Evolutionary conservation across 306 rosid species (phyloP).

Genomic region (Chamaecrista fasciculata): DNA sequence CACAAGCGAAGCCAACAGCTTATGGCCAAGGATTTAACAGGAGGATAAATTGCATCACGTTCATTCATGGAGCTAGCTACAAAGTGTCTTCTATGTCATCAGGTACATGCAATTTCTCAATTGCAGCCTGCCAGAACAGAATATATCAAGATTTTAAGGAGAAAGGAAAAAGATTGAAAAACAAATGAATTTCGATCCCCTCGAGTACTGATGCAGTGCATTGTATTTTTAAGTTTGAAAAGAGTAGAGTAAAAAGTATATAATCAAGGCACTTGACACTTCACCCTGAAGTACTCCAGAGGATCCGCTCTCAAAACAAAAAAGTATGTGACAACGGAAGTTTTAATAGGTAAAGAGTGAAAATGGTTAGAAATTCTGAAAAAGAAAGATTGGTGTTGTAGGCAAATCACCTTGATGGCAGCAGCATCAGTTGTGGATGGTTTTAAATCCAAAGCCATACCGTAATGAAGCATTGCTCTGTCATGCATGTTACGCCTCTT

Average conservation of each 20-base stretch:
- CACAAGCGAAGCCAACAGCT: constrained; percentile 53
- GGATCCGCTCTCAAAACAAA: too few relatives aligned
- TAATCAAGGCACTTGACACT: too few relatives aligned
- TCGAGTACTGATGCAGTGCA: too few relatives aligned
- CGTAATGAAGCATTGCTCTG: constrained; percentile 91
- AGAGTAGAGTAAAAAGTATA: too few relatives aligned
- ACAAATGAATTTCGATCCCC: too few relatives aligned
- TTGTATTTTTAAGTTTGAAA: not conserved
- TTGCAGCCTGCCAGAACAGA: constrained; percentile 73
- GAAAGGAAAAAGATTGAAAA: too few relatives aligned
- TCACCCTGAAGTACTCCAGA: too few relatives aligned
- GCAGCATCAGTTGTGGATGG: constrained; percentile 96
- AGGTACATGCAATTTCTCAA: constrained; percentile 93
- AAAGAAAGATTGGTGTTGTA: constrained; percentile 13
- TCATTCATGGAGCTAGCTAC: constrained; percentile 35
- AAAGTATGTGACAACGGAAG: not conserved
- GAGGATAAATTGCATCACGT: constrained; percentile 35
- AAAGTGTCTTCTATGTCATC: constrained; percentile 88
- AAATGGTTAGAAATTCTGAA: not conserved
- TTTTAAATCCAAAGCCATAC: constrained; percentile 95
- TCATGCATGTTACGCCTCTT: constrained; percentile 85
- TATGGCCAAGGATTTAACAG: constrained; percentile 33
- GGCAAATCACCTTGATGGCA: constrained; percentile 67
- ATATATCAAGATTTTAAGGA: too few relatives aligned
- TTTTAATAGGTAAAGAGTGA: too few relatives aligned